A percentile compares a stretch with the other conserved stretches of the same genome.
Conservation (phyloP, 306 rosid species). For the Vicia villosa region DNA sequence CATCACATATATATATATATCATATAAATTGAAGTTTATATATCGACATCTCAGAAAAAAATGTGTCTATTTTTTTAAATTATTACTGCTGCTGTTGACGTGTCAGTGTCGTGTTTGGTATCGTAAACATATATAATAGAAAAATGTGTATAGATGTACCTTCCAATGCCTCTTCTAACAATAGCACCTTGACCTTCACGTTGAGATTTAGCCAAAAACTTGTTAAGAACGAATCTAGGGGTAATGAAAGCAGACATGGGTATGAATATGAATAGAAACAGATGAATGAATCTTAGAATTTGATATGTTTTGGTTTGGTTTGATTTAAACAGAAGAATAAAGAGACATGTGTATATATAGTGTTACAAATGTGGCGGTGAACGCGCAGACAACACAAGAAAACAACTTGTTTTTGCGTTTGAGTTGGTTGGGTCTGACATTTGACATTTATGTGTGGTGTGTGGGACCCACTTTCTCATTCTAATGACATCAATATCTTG, state of each 20-base stretch:
- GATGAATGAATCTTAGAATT: not conserved
- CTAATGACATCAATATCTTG: conserved; percentile 42
- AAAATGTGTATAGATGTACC: conserved; percentile 3
- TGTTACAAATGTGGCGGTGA: not conserved
- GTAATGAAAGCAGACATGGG: conserved; percentile 30
- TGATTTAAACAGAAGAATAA: too few relatives aligned
- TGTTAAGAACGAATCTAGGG: conserved; percentile 58
- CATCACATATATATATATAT: not conserved
- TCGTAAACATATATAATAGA: too few relatives aligned
- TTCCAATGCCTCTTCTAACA: conserved; percentile 57
- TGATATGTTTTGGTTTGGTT: not conserved
- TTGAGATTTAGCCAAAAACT: conserved; percentile 49
- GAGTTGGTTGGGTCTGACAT: conserved; percentile 31
- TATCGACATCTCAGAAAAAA: too few relatives aligned
- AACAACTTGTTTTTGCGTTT: not conserved
- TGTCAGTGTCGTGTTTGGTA: too few relatives aligned
- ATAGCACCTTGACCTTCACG: conserved; percentile 53
- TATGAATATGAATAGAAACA: not conserved
- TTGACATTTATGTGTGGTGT: conserved; percentile 27
- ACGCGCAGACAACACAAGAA: conserved; percentile 21
- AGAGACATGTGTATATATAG: not conserved
- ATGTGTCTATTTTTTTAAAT: too few relatives aligned
- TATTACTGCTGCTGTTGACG: too few relatives aligned
- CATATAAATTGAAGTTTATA: not conserved
- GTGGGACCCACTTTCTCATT: conserved; percentile 42